Percentiles rank a stretch among this genome's conserved stretches.
These are phyloP conservation scores for Picea abies DNA, from an alignment of 83 land plant species.

Conservation along the genomic window DNA sequence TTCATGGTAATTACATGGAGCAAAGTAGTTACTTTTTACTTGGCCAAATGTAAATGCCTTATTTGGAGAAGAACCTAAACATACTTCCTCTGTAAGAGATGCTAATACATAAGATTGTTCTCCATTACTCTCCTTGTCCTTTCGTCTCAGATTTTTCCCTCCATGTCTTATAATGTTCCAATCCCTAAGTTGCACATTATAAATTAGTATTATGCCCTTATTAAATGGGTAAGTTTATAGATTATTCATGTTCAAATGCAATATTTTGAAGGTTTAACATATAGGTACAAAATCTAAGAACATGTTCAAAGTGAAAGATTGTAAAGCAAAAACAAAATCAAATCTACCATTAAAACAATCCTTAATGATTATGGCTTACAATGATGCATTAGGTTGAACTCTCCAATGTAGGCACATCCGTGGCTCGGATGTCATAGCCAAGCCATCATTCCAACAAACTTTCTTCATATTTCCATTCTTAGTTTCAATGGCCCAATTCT, in stretches of 20 bases:
- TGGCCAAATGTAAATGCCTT: slow-evolving; percentile 3
- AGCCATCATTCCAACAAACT: slow-evolving; percentile 12
- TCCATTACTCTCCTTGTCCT: not conserved
- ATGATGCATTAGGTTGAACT: not conserved
- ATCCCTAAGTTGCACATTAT: slow-evolving; percentile 3
- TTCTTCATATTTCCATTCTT: not conserved
- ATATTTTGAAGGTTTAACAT: not conserved
- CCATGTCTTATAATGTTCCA: not conserved
- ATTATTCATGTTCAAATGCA: too few relatives aligned
- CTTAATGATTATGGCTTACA: not conserved
- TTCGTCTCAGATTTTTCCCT: not conserved
- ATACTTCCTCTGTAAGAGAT: slow-evolving; percentile 3
- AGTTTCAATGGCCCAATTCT: slow-evolving; percentile 9
- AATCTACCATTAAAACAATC: not conserved
- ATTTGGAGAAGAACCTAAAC: slow-evolving; percentile 16
- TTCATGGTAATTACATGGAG: slow-evolving; percentile 9
- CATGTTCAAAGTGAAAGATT: not conserved
- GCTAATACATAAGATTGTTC: not conserved
- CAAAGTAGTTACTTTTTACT: slow-evolving; percentile 9
- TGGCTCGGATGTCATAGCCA: not conserved
- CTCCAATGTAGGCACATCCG: slow-evolving; percentile 5
- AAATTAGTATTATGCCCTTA: not conserved
- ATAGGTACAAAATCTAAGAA: not conserved
- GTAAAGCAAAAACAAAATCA: not conserved
- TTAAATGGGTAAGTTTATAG: not conserved